Base-by-base conservation (phyloP, 805 yeast species). In the Komagataella populi region DNA sequence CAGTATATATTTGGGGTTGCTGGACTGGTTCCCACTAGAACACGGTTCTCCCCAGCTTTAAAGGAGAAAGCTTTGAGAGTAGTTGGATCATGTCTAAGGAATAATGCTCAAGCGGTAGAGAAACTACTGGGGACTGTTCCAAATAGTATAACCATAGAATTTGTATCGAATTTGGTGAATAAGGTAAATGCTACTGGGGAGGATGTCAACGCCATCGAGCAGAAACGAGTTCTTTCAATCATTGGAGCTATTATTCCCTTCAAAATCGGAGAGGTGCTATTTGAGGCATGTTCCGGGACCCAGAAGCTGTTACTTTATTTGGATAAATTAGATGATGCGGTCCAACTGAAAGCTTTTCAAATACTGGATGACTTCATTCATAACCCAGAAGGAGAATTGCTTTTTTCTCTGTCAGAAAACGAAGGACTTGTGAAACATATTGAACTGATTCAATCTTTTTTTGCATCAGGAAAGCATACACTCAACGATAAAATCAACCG, bases 81-180 rank as follows among this genome's bases (percentile, higher is more conserved):
- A 24, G 68, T 89, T 53, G 82, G 85, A 0, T 73, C 87, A 4
- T 65, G 90, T 4, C 63, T 88, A 47, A 73, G 96, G 58, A 88
- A 88, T 62, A 89, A 89, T 60, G 80, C 79, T 2, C 76, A 56
- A 3, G 66, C 68, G 0, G 61, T 60, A 47, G 46, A 52, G 6
- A 49, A 50, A 2, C 57, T 59, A 47, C 49, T 63, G 20, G 47
- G 52, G 14, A 30, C 39, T 30, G 39, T 30, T 30, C 39, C 39
- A 6, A 52, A 60, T 12, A 55, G 58, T 1, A 49, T 49, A 16
- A 57, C 57, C 14, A 57, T 59, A 45, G 39, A 61, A n/a, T 12
- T 14, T 10, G 51, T 60, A 58, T 47, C 56, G 3, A 50, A 58
- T 0, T 22, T 55, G 4, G 50, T 52, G 0, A 51, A 46, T 7